Percentiles rank a stretch among this genome's conserved stretches.
These are phyloP conservation scores for Diplodia mutila DNA, from an alignment of 2,329 filamentous ascomycete genomes.

Conservation along the genomic window DNA sequence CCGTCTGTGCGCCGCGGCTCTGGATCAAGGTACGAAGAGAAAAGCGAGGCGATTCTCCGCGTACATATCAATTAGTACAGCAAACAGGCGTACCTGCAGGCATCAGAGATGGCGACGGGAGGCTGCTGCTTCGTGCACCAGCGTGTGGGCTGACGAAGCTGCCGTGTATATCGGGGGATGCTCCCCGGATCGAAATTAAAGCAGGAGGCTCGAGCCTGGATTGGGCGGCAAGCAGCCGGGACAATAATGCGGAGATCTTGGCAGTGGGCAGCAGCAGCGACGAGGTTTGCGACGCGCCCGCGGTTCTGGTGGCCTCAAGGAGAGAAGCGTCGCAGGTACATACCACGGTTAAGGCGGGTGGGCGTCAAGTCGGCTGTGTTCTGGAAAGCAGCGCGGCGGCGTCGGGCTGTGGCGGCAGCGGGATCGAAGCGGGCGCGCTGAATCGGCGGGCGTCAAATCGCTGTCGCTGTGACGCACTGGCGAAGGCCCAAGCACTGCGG, in stretches of 20 bases:
- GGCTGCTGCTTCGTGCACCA: background rate
- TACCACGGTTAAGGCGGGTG: background rate
- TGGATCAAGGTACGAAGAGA: background rate
- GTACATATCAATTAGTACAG: background rate
- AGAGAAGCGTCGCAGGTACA: background rate
- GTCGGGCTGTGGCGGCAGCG: background rate
- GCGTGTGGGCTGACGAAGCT: background rate
- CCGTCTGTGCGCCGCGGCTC: slow-evolving; percentile 2
- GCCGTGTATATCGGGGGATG: slow-evolving; percentile 6
- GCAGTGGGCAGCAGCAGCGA: background rate
- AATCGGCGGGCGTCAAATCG: background rate
- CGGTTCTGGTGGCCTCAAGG: background rate
- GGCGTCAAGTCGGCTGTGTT: background rate
- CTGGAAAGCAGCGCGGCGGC: background rate
- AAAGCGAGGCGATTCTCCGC: background rate
- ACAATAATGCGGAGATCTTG: background rate
- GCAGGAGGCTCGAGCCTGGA: background rate
- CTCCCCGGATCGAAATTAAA: background rate
- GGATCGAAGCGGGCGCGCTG: slow-evolving; percentile 2
- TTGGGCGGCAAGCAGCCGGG: slow-evolving; percentile 16
- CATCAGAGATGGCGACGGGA: background rate
- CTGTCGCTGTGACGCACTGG: slow-evolving; percentile 12
- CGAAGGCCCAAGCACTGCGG: background rate
- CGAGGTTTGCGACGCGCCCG: background rate
- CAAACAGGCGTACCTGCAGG: background rate